Evolutionary conservation across 2,329 filamentous ascomycete genomes (phyloP), one percentile per base, ranked within the genome.

Genomic region (Aureobasidium melanogenum): DNA sequence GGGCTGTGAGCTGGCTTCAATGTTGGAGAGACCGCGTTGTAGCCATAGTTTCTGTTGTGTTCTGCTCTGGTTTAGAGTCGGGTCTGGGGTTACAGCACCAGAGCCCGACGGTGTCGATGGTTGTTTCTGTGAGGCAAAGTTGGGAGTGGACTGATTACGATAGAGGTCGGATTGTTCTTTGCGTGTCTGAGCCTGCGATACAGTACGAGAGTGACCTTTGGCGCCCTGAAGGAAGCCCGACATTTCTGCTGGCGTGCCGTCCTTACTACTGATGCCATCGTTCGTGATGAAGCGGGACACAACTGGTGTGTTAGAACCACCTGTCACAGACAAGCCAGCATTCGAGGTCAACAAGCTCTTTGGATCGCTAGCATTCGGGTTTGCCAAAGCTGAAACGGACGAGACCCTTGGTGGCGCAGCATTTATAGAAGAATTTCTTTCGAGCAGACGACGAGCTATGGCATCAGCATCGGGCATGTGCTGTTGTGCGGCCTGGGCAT

Each of bases 11-110:
- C 28, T 63, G 14, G 59, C 60, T 66, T 90, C 87, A 51, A 90
- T 86, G 65, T 82, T 84, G 3, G 87, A 89, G 69, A 86, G 88
- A 32, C 86, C 87, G 39, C 88, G 82, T 69, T 90, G 87, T 1
- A 91, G 79, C 73, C 89, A 87, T 15, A 91, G 77, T 68, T 91
- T 91, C 71, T 90, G 87, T 72, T 90, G 87, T 1, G 86, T 89
- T 15, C 88, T 81, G 59, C 85, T 88, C 67, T 77, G 64, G 66
- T 73, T 64, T 36, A 75, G 64, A 9, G 46, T 28, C 3, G 58
- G 59, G 19, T 62, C 63, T 24, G 63, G 63, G 2, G 63, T 65
- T 14, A 54, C 51, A 3, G 61, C 51, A 57, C 63, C 63, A 5
- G 60, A 62, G 10, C 51, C 56, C 3, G 50, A 39, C 2, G 74